Conservation (phyloP, 331 rosid genomes). For the Telfairia occidentalis region DNA sequence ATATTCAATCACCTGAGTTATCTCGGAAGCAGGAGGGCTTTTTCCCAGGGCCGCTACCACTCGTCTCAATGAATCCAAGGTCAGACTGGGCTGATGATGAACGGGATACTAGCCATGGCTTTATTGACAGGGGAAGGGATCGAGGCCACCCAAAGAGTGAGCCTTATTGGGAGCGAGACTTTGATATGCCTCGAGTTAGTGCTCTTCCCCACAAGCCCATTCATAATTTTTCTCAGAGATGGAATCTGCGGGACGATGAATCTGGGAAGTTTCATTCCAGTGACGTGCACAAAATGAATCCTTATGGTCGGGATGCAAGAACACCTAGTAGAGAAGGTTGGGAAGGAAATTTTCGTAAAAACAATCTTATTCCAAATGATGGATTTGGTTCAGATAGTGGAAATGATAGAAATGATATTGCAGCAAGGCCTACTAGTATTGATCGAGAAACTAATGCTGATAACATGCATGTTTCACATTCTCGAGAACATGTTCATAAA, state of each 20-base stretch:
- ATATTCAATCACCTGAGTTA: conserved; percentile 24
- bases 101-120: conserved; percentile 78
- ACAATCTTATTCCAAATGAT: conserved; percentile 36
- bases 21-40: conserved; percentile 50
- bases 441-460: conserved; percentile 39
- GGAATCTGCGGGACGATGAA: conserved; percentile 67
- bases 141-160: conserved; percentile 50
- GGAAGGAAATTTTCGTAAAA: conserved; percentile 63
- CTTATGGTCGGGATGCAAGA: conserved; percentile 36
- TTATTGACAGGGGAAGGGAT: conserved; percentile 52
- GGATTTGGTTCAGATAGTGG: conserved; percentile 34
- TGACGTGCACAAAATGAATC: conserved; percentile 54
- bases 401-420: conserved; percentile 38
- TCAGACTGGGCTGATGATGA: conserved; percentile 99
- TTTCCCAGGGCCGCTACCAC: conserved; percentile 67
- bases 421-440: conserved; percentile 31
- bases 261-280: conserved; percentile 55
- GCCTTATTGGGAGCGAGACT: conserved; percentile 65
- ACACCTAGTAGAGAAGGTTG: conserved; percentile 48
- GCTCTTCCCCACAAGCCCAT: conserved; percentile 50
- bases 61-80: conserved; percentile 58
- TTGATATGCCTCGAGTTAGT: conserved; percentile 69
- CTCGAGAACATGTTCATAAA: conserved; percentile 36
- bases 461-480: conserved; percentile 35
- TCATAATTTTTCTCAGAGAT: conserved; percentile 35